Conservation (phyloP, 177 flowering plant species). For the Vitis hybrid region DNA sequence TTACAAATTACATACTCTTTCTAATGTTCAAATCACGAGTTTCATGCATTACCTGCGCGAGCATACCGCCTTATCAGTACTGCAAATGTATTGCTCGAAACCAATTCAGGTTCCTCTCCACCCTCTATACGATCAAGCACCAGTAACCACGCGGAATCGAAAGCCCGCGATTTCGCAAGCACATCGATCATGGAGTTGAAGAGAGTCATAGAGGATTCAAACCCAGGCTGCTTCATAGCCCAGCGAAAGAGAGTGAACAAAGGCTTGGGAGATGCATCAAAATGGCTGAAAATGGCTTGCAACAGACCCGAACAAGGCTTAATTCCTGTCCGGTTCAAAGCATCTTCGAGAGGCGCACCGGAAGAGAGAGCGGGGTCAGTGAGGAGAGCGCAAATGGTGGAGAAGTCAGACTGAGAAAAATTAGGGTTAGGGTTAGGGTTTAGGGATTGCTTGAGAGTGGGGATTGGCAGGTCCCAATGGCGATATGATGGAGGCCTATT, state of each 20-base stretch:
- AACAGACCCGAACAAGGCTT: conserved; percentile 35
- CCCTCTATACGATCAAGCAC: conserved; percentile 32
- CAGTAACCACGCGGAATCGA: conserved; percentile 67
- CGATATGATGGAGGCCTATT: too few species aligned
- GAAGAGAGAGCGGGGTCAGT: conserved; percentile 29
- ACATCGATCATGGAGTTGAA: conserved; percentile 55
- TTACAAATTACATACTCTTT: neutral
- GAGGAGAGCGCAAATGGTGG: conserved; percentile 37
- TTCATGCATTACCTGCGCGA: conserved; percentile 45
- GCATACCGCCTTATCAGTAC: conserved; percentile 65
- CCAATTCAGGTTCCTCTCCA: conserved; percentile 18
- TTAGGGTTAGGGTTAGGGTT: conserved; percentile 6
- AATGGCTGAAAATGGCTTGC: conserved; percentile 39
- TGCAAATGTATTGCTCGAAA: conserved; percentile 45
- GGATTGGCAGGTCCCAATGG: neutral
- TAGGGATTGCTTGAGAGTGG: neutral
- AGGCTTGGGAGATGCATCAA: conserved; percentile 63
- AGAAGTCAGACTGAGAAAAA: conserved; percentile 24
- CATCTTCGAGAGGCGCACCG: conserved; percentile 43
- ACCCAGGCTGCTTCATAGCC: conserved; percentile 60
- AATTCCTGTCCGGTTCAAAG: conserved; percentile 42
- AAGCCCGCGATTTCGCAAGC: conserved; percentile 54
- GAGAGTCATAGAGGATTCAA: conserved; percentile 26
- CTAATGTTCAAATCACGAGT: neutral
- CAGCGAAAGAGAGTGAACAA: conserved; percentile 49